phyloP scores from a whole-genome alignment of 371 early-diverging fungal genomes.

The Zychaea mexicana region DNA sequence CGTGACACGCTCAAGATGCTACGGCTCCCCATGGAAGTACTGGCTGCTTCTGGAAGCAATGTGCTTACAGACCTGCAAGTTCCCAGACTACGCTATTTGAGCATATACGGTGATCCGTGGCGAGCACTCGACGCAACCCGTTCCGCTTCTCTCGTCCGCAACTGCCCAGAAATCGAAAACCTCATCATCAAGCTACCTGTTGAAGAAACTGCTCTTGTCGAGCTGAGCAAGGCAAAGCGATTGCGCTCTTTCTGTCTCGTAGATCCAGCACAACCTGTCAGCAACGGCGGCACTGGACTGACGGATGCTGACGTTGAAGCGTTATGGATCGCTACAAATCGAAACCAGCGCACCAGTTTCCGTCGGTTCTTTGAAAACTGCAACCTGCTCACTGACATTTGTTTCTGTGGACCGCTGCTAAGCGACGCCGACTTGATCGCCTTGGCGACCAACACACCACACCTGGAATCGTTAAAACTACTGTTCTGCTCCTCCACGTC shows the following conservation, averaged over 20 bases:
- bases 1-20: background rate
- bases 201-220: background rate
- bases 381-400: background rate
- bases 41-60: background rate
- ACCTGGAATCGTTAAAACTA: background rate
- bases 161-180: background rate
- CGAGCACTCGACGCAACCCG: background rate
- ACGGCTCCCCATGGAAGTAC: constrained; percentile 1
- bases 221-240: background rate
- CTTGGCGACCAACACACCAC: background rate
- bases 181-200: background rate
- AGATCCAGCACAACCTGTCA: background rate
- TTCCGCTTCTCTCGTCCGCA: background rate
- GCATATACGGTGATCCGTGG: background rate
- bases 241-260: background rate
- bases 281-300: background rate
- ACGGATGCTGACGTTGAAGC: background rate
- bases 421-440: background rate
- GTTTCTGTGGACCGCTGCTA: background rate
- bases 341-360: background rate
- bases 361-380: background rate
- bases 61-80: background rate
- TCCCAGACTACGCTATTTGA: background rate
- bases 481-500: background rate
- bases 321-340: background rate